Evolutionary conservation across 78 protist species (phyloP).

Genomic region (Fonticula alba): DNA sequence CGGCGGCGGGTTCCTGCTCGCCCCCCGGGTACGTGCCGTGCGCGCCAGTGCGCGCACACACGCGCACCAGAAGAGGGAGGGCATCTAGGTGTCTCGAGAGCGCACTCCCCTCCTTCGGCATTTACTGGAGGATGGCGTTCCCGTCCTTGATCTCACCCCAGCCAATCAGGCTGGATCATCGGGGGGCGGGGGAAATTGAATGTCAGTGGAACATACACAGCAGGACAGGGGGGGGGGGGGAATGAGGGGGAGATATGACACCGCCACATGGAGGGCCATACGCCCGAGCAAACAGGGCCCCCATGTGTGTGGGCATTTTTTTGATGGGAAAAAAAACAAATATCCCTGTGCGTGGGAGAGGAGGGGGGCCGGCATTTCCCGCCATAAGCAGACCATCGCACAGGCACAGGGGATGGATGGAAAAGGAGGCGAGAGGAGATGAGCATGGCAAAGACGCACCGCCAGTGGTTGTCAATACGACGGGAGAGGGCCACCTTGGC

Average conservation of each 20-base stretch:
- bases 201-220: too few species aligned
- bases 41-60: too few species aligned
- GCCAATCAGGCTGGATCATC: constrained; percentile 12
- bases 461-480: constrained; percentile 95
- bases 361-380: neutral
- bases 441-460: constrained; percentile 10
- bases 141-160: constrained; percentile 23
- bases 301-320: neutral
- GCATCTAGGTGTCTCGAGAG: too few species aligned
- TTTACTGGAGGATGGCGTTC: too few species aligned
- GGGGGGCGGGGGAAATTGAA: neutral
- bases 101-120: too few species aligned
- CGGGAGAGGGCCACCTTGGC: constrained; percentile 94
- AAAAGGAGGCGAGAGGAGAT: neutral
- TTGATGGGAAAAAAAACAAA: neutral
- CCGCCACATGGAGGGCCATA: neutral
- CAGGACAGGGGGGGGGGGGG: neutral
- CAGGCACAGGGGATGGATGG: neutral
- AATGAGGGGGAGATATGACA: neutral
- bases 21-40: too few species aligned
- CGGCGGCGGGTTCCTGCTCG: too few species aligned
- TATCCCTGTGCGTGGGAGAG: neutral
- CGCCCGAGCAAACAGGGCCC: neutral
- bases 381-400: neutral
- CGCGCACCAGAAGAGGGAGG: too few species aligned